phyloP scores from a whole-genome alignment of 148 eudicot genomes.

The Rhododendron williamsianum region DNA sequence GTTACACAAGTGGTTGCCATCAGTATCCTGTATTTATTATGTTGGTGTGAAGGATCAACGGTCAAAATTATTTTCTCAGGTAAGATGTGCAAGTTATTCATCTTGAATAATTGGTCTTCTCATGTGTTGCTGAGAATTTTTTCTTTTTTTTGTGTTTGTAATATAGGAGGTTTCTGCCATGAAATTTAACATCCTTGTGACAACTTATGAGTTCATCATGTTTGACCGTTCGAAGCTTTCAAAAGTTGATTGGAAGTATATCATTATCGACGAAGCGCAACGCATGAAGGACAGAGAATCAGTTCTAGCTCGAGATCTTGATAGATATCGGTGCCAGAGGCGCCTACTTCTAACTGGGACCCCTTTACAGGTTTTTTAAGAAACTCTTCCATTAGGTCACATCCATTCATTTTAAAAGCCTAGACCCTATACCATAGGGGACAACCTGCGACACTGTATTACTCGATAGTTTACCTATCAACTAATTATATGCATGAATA shows the following conservation, averaged over 20 bases:
- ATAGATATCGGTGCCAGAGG: slow-evolving; percentile 89
- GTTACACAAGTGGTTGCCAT: slow-evolving; percentile 79
- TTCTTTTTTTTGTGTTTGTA: slow-evolving; percentile 17
- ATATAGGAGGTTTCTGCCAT: slow-evolving; percentile 76
- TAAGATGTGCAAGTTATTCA: slow-evolving; percentile 28
- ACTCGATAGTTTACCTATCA: background rate
- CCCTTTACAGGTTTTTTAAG: slow-evolving; percentile 69
- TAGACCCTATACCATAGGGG: background rate
- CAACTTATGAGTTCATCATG: slow-evolving; percentile 96
- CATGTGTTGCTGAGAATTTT: slow-evolving; percentile 4
- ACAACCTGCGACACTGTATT: background rate
- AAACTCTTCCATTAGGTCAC: background rate
- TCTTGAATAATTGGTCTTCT: slow-evolving; percentile 8
- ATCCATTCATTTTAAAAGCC: background rate
- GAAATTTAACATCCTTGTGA: slow-evolving; percentile 96
- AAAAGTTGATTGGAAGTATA: slow-evolving; percentile 88
- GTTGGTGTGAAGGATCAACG: slow-evolving; percentile 88
- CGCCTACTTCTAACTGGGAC: slow-evolving; percentile 96
- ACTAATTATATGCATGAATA: background rate
- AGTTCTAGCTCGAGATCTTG: slow-evolving; percentile 91
- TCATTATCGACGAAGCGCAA: slow-evolving; percentile 96
- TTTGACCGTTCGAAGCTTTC: slow-evolving; percentile 92
- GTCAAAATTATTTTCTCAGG: slow-evolving; percentile 82
- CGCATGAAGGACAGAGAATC: slow-evolving; percentile 98
- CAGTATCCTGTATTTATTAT: slow-evolving; percentile 80